Conservation (phyloP, 768 basidiomycete genomes). For the Infundibulicybe gibba region DNA sequence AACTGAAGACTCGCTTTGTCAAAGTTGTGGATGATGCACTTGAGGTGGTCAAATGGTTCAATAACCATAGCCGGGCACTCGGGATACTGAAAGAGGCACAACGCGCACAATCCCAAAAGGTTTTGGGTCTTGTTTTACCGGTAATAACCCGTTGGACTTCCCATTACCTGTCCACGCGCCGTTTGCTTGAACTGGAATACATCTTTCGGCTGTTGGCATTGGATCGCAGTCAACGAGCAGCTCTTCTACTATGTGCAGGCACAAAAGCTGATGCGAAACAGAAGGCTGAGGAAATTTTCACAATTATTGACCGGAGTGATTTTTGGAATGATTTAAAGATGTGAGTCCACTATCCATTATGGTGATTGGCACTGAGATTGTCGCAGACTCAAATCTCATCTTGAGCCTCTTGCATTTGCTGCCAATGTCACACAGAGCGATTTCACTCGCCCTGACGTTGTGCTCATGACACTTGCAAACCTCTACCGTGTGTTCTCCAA, state of each 20-base stretch:
- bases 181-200: background rate
- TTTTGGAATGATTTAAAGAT: constrained; percentile 1
- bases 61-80: constrained; percentile 5
- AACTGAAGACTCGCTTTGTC: background rate
- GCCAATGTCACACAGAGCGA: constrained; percentile 5
- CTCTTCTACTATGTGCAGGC: background rate
- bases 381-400: constrained; percentile 1
- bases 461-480: constrained; percentile 5
- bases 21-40: background rate
- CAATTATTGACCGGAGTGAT: background rate
- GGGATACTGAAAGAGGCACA: background rate
- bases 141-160: constrained; percentile 1
- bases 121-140: constrained; percentile 2
- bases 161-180: background rate
- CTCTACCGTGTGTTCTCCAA: constrained; percentile 3
- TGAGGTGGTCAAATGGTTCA: constrained; percentile 8
- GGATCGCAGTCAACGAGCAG: background rate
- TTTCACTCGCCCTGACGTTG: background rate
- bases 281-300: background rate
- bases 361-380: too few species aligned
- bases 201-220: background rate
- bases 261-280: background rate
- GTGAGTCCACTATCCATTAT: constrained; percentile 1
- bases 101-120: background rate
- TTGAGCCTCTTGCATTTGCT: constrained; percentile 3